Percentiles rank a stretch among this genome's conserved stretches.
Evolutionary conservation across 1,284 basidiomycete species (phyloP).

Genomic region (Apiotrichum veenhuisii): DNA sequence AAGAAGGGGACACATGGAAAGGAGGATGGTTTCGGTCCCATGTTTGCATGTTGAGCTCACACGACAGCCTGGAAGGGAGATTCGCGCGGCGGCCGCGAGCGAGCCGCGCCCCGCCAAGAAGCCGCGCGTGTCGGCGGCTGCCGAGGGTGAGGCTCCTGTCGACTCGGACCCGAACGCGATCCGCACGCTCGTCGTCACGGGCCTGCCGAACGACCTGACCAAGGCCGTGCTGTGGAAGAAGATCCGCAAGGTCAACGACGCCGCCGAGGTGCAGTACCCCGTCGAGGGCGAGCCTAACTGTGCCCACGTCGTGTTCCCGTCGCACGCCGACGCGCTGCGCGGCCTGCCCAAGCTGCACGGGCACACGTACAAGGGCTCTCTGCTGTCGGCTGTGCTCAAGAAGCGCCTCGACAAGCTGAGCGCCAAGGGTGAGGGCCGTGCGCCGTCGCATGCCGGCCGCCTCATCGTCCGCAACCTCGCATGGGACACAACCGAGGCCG

Average conservation of each 20-base stretch:
- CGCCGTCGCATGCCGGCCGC: conserved; percentile 61
- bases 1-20: neutral
- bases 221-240: conserved; percentile 83
- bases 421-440: conserved; percentile 47
- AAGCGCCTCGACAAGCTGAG: conserved; percentile 70
- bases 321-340: conserved; percentile 65
- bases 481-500: conserved; percentile 72
- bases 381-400: conserved; percentile 86
- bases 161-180: conserved; percentile 66
- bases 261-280: conserved; percentile 62
- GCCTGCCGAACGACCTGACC: conserved; percentile 64
- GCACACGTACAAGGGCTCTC: conserved; percentile 84
- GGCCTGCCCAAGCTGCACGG: conserved; percentile 82
- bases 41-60: neutral
- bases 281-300: conserved; percentile 49
- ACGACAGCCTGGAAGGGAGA: conserved; percentile 12
- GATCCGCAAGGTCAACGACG: conserved; percentile 66
- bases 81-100: neutral
- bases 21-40: too few relatives aligned
- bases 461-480: conserved; percentile 91
- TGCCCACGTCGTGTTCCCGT: conserved; percentile 75
- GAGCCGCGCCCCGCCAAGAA: conserved; percentile 17
- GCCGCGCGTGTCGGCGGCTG: conserved; percentile 12
- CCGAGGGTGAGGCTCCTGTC: neutral
- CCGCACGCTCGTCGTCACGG: conserved; percentile 72